phyloP scores from a whole-genome alignment of 2,329 filamentous ascomycete species.

The Ilyonectria destructans region DNA sequence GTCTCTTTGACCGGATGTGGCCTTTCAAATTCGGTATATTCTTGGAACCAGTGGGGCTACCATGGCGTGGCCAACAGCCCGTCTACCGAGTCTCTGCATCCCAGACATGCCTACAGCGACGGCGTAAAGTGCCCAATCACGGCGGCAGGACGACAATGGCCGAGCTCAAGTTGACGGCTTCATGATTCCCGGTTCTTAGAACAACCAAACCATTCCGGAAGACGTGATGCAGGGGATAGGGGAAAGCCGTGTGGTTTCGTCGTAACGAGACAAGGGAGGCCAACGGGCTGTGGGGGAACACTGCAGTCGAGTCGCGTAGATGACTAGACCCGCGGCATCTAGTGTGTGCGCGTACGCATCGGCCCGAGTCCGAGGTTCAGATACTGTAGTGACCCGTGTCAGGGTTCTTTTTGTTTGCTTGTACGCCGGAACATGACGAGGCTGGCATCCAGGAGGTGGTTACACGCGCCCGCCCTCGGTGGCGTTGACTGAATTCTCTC shows the following conservation, averaged over 20 bases:
- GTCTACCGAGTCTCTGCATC: neutral
- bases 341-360: slow-evolving; percentile 11
- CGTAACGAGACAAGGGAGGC: neutral
- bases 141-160: neutral
- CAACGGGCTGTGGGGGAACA: slow-evolving; percentile 25
- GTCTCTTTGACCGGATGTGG: neutral
- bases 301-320: slow-evolving; percentile 36
- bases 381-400: slow-evolving; percentile 15
- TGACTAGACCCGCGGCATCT: slow-evolving; percentile 38
- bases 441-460: slow-evolving; percentile 1
- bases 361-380: slow-evolving; percentile 23
- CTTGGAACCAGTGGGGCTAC: neutral
- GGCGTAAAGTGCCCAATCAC: neutral
- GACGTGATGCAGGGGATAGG: neutral
- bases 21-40: neutral
- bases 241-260: neutral
- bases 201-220: neutral
- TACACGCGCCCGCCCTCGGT: neutral
- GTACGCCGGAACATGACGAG: slow-evolving; percentile 33
- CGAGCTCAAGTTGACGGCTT: neutral
- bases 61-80: neutral
- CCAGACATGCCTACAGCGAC: neutral
- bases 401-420: neutral
- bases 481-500: slow-evolving; percentile 17
- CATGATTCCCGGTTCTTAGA: neutral